A percentile compares a stretch with the other conserved stretches of the same genome.
These are phyloP conservation scores for Diaporthe citriasiana DNA, from an alignment of 2,329 filamentous ascomycete genomes.

Conservation along the genomic window DNA sequence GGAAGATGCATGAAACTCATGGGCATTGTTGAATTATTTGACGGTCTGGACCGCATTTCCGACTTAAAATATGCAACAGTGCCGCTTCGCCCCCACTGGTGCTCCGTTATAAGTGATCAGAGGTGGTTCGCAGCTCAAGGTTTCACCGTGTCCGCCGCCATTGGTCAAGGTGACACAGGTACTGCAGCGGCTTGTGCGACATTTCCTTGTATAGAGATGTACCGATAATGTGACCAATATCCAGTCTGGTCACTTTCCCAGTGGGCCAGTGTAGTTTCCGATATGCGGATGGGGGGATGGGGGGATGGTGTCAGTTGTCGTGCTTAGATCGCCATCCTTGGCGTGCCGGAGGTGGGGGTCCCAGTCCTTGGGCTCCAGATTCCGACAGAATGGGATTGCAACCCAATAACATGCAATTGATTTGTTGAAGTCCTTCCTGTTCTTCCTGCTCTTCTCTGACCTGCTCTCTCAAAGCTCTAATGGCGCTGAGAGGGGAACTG, in stretches of 20 bases:
- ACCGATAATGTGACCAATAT: not conserved
- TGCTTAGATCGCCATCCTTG: slow-evolving; percentile 28
- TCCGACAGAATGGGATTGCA: not conserved
- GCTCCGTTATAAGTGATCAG: not conserved
- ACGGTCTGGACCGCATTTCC: not conserved
- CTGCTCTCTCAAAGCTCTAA: not conserved
- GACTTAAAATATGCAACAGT: not conserved
- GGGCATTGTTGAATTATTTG: not conserved
- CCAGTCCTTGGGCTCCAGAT: not conserved
- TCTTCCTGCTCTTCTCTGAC: not conserved
- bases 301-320: slow-evolving; percentile 33
- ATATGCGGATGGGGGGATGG: slow-evolving; percentile 29
- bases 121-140: not conserved
- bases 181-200: not conserved
- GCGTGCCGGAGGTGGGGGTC: slow-evolving; percentile 8
- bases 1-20: not conserved
- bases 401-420: slow-evolving; percentile 1
- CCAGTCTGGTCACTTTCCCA: slow-evolving; percentile 3
- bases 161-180: not conserved
- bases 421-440: not conserved
- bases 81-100: not conserved
- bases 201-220: slow-evolving; percentile 4
- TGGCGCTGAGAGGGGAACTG: slow-evolving; percentile 51
- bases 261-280: slow-evolving; percentile 18
- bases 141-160: slow-evolving; percentile 2